phyloP scores from a whole-genome alignment of 306 rosid species.

The Herpetospermum pedunculosum region DNA sequence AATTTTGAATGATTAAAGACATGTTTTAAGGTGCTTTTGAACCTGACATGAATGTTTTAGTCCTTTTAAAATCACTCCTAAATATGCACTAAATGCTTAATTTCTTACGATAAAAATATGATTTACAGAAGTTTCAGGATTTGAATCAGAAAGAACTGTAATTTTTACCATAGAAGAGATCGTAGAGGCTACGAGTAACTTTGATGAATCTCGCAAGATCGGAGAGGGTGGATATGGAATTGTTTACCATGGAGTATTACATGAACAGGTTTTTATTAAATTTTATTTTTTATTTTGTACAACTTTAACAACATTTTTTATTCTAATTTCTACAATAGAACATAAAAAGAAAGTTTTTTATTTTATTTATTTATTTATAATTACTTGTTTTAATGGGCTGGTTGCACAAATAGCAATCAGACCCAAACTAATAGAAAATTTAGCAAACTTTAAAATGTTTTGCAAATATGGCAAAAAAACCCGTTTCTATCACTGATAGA shows the following conservation, averaged over 20 bases:
- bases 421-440: too few species aligned
- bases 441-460: too few species aligned
- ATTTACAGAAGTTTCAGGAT: constrained; percentile 31
- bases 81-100: too few species aligned
- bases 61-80: too few species aligned
- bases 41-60: too few species aligned
- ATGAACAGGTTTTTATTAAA: constrained; percentile 29
- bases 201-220: constrained; percentile 44
- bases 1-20: too few species aligned
- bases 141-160: constrained; percentile 56
- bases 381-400: constrained; percentile 17
- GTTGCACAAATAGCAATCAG: too few species aligned
- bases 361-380: too few species aligned
- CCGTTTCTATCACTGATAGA: too few species aligned
- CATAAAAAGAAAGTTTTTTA: not conserved
- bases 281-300: not conserved
- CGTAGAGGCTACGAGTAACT: constrained; percentile 51
- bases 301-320: not conserved
- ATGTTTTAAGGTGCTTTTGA: too few species aligned
- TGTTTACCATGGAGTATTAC: constrained; percentile 60
- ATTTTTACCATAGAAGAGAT: constrained; percentile 47
- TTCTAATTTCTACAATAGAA: not conserved
- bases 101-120: constrained; percentile 9
- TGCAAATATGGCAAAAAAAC: too few species aligned
- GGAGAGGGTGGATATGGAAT: constrained; percentile 80